These are phyloP conservation scores for Pyrenopolyporus hunteri DNA, from an alignment of 495 filamentous ascomycete species.

Conservation along the genomic window DNA sequence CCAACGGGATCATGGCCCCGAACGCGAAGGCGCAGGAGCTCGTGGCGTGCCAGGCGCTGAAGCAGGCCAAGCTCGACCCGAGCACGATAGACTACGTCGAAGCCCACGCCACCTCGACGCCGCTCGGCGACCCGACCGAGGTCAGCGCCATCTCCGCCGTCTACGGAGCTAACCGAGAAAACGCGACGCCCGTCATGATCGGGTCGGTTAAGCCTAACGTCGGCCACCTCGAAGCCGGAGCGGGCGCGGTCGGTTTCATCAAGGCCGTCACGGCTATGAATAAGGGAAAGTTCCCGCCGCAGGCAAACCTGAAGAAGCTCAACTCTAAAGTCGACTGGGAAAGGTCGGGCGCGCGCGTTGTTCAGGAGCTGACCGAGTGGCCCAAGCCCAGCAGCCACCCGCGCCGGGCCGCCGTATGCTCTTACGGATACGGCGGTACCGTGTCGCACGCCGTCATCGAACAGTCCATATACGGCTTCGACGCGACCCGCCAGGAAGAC, in stretches of 20 bases:
- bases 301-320: conserved; percentile 1
- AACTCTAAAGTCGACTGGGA: conserved; percentile 9
- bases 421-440: no score
- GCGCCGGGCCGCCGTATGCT: no score
- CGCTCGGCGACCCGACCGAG: conserved; percentile 57
- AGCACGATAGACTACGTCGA: conserved; percentile 49
- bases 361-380: no score
- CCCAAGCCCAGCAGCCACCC: no score
- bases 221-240: conserved; percentile 47
- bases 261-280: conserved; percentile 23
- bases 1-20: conserved; percentile 51
- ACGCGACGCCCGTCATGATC: background rate
- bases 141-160: conserved; percentile 39
- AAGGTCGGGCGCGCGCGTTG: no score
- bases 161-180: background rate
- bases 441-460: no score
- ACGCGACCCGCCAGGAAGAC: no score
- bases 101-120: conserved; percentile 59
- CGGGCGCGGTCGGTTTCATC: conserved; percentile 51
- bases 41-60: conserved; percentile 47
- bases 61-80: conserved; percentile 41
- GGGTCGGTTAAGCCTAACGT: conserved; percentile 18
- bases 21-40: conserved; percentile 51
- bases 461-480: no score
- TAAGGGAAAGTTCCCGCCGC: background rate